These are phyloP conservation scores for Megacollybia marginata DNA, from an alignment of 768 basidiomycete species.

Conservation along the genomic window DNA sequence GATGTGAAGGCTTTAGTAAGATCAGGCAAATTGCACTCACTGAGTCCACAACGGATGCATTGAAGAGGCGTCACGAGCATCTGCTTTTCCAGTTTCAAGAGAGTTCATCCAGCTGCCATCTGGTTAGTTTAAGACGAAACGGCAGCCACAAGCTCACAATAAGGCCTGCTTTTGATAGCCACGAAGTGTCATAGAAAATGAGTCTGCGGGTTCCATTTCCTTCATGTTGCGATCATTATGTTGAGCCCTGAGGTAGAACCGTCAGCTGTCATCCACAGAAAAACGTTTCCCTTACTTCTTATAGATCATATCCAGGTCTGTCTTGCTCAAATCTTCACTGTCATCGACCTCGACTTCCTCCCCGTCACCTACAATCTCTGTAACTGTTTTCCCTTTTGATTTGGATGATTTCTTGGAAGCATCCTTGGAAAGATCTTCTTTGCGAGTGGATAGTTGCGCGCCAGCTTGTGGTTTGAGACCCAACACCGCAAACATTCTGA, in stretches of 20 bases:
- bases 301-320: conserved; percentile 79
- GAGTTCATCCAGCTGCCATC: conserved; percentile 83
- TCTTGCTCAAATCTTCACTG: conserved; percentile 72
- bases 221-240: conserved; percentile 67
- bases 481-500: conserved; percentile 66
- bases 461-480: conserved; percentile 59
- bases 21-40: conserved; percentile 34
- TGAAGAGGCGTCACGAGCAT: conserved; percentile 60
- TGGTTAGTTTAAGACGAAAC: neutral
- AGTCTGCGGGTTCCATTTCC: conserved; percentile 74
- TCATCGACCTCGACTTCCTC: conserved; percentile 84
- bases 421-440: conserved; percentile 29
- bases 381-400: conserved; percentile 35
- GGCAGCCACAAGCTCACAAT: conserved; percentile 31
- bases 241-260: conserved; percentile 56
- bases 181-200: conserved; percentile 70
- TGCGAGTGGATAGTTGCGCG: conserved; percentile 26
- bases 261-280: neutral
- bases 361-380: conserved; percentile 70
- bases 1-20: conserved; percentile 6
- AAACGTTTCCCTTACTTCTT: conserved; percentile 47
- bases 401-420: conserved; percentile 33
- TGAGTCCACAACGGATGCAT: conserved; percentile 95
- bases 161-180: conserved; percentile 95
- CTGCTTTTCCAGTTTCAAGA: conserved; percentile 67